Evolutionary conservation across 768 basidiomycete genomes (phyloP).

Genomic region (Leccinum disarticulatum): DNA sequence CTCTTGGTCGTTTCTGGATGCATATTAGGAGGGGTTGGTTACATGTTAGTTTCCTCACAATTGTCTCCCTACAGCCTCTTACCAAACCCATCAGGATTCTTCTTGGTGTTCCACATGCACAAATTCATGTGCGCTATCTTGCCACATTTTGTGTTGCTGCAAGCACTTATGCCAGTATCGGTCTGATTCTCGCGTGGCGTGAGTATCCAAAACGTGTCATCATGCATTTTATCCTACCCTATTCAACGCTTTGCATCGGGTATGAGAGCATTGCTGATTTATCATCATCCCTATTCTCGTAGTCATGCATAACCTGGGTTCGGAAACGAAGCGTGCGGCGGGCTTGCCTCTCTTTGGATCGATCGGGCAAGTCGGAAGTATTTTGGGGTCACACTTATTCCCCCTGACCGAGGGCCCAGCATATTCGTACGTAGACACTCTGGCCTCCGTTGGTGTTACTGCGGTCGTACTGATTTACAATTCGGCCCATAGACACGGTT

Average conservation of each 20-base stretch:
- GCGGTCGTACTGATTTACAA: not conserved
- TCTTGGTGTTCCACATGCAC: no score
- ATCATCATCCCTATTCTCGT: not conserved
- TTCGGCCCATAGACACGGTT: conserved; percentile 13
- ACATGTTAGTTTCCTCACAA: no score
- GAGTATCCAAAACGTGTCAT: conserved; percentile 15
- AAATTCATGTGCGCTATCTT: no score
- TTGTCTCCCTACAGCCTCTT: no score
- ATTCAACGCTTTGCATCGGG: not conserved
- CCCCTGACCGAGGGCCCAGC: conserved; percentile 40
- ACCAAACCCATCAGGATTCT: no score
- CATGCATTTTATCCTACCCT: not conserved
- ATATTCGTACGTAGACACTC: conserved; percentile 33
- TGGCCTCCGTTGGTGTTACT: not conserved
- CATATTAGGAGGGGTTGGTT: no score
- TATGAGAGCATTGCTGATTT: not conserved
- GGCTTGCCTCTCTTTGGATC: conserved; percentile 42
- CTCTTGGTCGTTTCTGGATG: no score
- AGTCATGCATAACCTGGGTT: conserved; percentile 45
- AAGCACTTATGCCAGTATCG: no score
- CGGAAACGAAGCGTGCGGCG: conserved; percentile 45
- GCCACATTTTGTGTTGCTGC: no score
- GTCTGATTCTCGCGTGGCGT: conserved; percentile 25
- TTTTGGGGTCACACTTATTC: conserved; percentile 42
- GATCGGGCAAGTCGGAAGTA: conserved; percentile 41